Percentiles rank a stretch among this genome's conserved stretches.
Evolutionary conservation across 2,329 filamentous ascomycete species (phyloP).

Genomic region (Rhinocladiella mackenziei): DNA sequence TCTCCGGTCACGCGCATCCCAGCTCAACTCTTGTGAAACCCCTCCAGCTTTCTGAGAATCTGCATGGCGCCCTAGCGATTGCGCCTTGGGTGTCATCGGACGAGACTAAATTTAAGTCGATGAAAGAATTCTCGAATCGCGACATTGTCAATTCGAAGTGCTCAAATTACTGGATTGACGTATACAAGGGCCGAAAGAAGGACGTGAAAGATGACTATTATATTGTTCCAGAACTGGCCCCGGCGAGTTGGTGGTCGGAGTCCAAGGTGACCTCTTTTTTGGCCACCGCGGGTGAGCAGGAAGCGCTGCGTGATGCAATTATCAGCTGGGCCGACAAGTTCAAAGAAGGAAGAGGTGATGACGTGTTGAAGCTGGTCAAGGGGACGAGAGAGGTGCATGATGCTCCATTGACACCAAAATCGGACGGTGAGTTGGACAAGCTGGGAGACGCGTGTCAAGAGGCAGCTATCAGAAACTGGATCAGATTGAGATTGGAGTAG

Average conservation of each 20-base stretch:
- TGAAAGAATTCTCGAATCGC: constrained; percentile 3
- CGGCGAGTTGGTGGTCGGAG: constrained; percentile 14
- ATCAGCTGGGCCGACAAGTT: constrained; percentile 14
- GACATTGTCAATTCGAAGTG: constrained; percentile 11
- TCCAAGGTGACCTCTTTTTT: constrained; percentile 14
- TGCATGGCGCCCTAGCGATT: constrained; percentile 49
- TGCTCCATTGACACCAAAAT: constrained; percentile 7
- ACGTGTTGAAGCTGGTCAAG: constrained; percentile 9
- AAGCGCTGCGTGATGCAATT: constrained; percentile 16
- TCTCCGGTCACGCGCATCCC: constrained; percentile 51
- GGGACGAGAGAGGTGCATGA: constrained; percentile 17
- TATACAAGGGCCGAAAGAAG: constrained; percentile 14
- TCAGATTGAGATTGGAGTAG: too few species aligned
- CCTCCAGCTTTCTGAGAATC: constrained; percentile 7
- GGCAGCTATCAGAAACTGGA: constrained; percentile 19
- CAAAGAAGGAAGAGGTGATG: constrained; percentile 9
- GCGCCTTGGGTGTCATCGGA: constrained; percentile 56
- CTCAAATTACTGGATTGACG: constrained; percentile 14
- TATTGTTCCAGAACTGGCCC: constrained; percentile 10
- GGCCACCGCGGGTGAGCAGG: constrained; percentile 13
- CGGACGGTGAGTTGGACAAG: constrained; percentile 12
- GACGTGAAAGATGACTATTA: constrained; percentile 13
- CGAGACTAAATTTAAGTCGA: constrained; percentile 26
- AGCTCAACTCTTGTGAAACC: constrained; percentile 40
- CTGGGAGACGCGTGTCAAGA: constrained; percentile 14